Conservation (phyloP, 192 early-diverging fungal species). For the Allomyces arbusculus region DNA sequence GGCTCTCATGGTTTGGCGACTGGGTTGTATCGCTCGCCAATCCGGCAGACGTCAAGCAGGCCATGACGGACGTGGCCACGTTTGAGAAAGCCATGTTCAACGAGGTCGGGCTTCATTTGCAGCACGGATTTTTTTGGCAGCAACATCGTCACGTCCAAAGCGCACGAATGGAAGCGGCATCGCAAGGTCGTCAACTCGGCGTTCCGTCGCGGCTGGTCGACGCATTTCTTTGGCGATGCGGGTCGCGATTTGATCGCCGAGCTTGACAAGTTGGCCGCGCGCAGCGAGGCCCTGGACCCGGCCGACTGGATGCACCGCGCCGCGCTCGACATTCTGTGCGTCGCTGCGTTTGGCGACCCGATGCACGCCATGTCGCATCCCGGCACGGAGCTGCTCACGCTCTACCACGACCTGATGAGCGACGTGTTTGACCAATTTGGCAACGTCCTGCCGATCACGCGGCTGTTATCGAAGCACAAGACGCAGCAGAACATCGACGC, state of each 20-base stretch:
- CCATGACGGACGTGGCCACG: background rate
- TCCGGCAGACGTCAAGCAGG: conserved; percentile 3
- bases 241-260: conserved; percentile 11
- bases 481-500: background rate
- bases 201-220: conserved; percentile 22
- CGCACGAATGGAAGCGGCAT: conserved; percentile 19
- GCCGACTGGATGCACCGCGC: background rate
- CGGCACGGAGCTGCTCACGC: background rate
- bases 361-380: background rate
- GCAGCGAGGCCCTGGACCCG: background rate
- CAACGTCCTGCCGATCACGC: background rate
- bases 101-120: background rate
- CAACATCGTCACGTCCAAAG: conserved; percentile 16
- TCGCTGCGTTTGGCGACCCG: background rate
- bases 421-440: background rate
- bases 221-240: conserved; percentile 3
- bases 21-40: conserved; percentile 1
- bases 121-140: background rate
- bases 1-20: background rate
- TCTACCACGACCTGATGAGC: background rate
- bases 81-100: background rate
- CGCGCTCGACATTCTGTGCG: background rate
- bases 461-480: background rate
- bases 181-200: conserved; percentile 22
- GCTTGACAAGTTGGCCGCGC: conserved; percentile 4